Percentiles rank a stretch among this genome's conserved stretches.
These are phyloP conservation scores for Mycena filopes DNA, from an alignment of 768 basidiomycete genomes.

Conservation along the genomic window DNA sequence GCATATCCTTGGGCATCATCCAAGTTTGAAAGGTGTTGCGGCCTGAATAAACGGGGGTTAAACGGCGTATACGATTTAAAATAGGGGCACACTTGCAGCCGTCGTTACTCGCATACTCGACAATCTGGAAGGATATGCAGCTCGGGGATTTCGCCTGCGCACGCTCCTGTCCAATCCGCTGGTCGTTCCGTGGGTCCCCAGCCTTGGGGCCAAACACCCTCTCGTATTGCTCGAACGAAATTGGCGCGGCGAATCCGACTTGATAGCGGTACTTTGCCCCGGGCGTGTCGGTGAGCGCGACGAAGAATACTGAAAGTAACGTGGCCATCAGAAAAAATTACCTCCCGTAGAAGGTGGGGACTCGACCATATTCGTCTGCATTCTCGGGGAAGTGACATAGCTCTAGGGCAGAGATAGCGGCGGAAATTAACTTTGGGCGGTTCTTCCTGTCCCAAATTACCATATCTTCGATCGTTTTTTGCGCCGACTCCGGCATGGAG, in stretches of 20 bases:
- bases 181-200: conserved; percentile 28
- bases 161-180: conserved; percentile 32
- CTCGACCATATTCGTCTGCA: conserved; percentile 30
- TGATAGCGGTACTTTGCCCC: conserved; percentile 29
- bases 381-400: conserved; percentile 34
- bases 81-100: conserved; percentile 18
- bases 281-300: conserved; percentile 27
- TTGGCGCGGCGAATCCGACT: conserved; percentile 11
- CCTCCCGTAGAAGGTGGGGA: not conserved
- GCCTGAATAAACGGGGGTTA: conserved; percentile 16
- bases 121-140: conserved; percentile 34
- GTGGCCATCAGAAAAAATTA: conserved; percentile 11
- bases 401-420: conserved; percentile 33
- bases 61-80: not conserved
- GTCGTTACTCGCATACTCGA: conserved; percentile 23
- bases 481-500: conserved; percentile 13
- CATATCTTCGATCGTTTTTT: conserved; percentile 30
- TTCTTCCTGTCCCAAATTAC: conserved; percentile 34
- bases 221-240: conserved; percentile 31
- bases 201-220: conserved; percentile 4
- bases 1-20: conserved; percentile 33
- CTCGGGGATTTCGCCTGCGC: conserved; percentile 23
- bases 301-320: conserved; percentile 26
- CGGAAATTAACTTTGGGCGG: conserved; percentile 28
- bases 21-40: conserved; percentile 33